Evolutionary conservation across 768 basidiomycete species (phyloP).

Genomic region (Kwoniella sp.): DNA sequence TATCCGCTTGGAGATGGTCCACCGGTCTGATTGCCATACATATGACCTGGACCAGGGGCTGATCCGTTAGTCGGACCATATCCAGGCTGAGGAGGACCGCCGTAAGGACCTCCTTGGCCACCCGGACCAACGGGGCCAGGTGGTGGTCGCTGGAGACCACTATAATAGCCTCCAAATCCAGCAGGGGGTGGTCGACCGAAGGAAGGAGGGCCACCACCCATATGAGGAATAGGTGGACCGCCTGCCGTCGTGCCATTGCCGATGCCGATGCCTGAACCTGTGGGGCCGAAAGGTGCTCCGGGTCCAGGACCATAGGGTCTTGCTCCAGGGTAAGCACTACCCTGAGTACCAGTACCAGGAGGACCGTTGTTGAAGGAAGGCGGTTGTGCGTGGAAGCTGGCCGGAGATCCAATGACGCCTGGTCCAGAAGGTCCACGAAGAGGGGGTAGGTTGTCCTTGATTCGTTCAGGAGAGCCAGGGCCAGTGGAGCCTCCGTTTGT

Average conservation of each 20-base stretch:
- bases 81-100: constrained; percentile 16
- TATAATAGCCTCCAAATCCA: constrained; percentile 9
- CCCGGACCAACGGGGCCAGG: not conserved
- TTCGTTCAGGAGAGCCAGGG: constrained; percentile 9
- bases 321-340: not conserved
- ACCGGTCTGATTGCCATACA: not conserved
- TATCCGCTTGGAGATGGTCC: constrained; percentile 3
- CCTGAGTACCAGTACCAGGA: not conserved
- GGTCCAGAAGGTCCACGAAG: constrained; percentile 9
- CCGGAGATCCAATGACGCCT: constrained; percentile 14
- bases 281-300: not conserved
- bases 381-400: not conserved
- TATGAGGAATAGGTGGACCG: not conserved
- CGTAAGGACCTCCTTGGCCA: constrained; percentile 28
- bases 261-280: not conserved
- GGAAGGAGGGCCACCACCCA: constrained; percentile 3
- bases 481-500: constrained; percentile 1
- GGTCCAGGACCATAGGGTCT: constrained; percentile 19
- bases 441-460: not conserved
- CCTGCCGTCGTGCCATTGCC: constrained; percentile 8
- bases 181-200: constrained; percentile 5
- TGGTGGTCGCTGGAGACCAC: not conserved
- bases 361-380: constrained; percentile 1
- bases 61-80: not conserved
- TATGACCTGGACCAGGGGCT: constrained; percentile 4